Evolutionary conservation across 768 basidiomycete genomes (phyloP), one percentile per base, ranked within the genome.

Genomic region (Hirschioporus abietinus): DNA sequence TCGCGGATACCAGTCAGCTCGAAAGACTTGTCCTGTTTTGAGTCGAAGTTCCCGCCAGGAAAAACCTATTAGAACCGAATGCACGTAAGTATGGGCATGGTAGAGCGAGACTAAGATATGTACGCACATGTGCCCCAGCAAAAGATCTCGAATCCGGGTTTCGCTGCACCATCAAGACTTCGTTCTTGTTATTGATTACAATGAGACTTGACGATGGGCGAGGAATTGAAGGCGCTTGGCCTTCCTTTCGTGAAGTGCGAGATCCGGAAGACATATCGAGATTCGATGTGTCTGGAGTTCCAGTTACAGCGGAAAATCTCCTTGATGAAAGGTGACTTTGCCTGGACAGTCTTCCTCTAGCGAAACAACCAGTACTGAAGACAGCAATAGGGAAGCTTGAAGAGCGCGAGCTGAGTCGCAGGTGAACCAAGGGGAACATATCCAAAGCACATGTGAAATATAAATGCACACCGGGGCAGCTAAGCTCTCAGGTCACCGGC

Each of bases 21-120:
- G 23, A 88, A 72, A 10, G 84, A 84, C 7, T 72, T 71, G 70
- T 91, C 90, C 69, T 91, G 88, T 65, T 78, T 76, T 62, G 78
- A 68, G 77, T 91, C 90, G 58, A 79, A 81, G 73, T 90, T 90
- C 20, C 90, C 90, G 17, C 90, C 90, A 7, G 90, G 90, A 71
- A 91, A 92, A 30, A 91, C 90, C 90, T 92, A 68, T 12, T 23
- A 26, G n/a, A 26, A 20, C 15, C 24, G n/a, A 62, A n/a, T 34
- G 63, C 8, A 25, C 10, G 15, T 26, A 67, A 18, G 63, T n/a
- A 20, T 26, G 34, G 58, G 17, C 12, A 34, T 23, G 30, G 24
- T 8, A 58, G 25, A 30, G 42, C 25, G 59, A 63, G 64, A 36
- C 23, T 42, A 35, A 68, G 8, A 63, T 60, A 64, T 20, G 15